Percentiles rank a stretch among this genome's conserved stretches.
These are phyloP conservation scores for Exophiala sp. DNA, from an alignment of 2,329 filamentous ascomycete genomes.

Conservation along the genomic window DNA sequence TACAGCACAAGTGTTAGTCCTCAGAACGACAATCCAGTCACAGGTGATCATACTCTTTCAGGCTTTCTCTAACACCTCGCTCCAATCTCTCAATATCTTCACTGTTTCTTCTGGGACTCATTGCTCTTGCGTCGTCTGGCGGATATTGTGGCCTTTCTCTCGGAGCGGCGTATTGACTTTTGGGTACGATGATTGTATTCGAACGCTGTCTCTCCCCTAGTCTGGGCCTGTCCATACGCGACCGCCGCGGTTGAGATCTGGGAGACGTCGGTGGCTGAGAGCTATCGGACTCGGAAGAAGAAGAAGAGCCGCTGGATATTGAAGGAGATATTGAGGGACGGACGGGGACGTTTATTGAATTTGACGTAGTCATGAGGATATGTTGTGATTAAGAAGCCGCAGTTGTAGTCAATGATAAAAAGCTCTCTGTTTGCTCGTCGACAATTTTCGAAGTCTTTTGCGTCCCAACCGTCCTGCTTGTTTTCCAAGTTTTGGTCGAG, in stretches of 20 bases:
- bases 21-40: conserved; percentile 21
- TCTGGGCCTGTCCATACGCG: conserved; percentile 58
- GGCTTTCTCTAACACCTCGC: conserved; percentile 67
- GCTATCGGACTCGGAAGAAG: conserved; percentile 47
- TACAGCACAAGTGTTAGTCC: conserved; percentile 37
- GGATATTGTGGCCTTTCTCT: conserved; percentile 72
- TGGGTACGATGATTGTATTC: conserved; percentile 76
- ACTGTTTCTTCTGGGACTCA: conserved; percentile 88
- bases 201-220: conserved; percentile 73
- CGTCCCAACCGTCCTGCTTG: conserved; percentile 4
- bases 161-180: conserved; percentile 70
- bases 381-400: conserved; percentile 17
- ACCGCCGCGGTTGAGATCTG: conserved; percentile 51
- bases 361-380: conserved; percentile 13
- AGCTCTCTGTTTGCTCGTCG: conserved; percentile 11
- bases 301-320: conserved; percentile 35
- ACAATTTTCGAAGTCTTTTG: neutral
- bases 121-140: conserved; percentile 83
- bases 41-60: conserved; percentile 55
- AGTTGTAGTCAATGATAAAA: conserved; percentile 15
- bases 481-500: conserved; percentile 14
- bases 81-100: conserved; percentile 87
- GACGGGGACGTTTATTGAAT: conserved; percentile 1
- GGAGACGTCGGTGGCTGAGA: conserved; percentile 41
- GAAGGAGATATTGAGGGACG: conserved; percentile 21